Conservation (phyloP, 768 basidiomycete genomes). For the Suillus tomentosus region DNA sequence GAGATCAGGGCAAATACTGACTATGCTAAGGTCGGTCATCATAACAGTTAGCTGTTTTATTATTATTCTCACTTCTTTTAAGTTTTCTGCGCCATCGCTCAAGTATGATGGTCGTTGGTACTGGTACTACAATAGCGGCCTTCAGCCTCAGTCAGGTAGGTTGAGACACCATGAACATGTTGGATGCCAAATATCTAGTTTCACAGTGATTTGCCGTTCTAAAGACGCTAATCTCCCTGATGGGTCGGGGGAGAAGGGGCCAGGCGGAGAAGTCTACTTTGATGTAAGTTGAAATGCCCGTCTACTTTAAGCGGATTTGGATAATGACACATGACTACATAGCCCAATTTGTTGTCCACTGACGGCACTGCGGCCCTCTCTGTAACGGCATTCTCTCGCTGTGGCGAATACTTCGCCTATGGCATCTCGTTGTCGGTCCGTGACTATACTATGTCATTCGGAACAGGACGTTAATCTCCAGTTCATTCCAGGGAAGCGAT, state of each 20-base stretch:
- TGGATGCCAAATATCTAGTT: background rate
- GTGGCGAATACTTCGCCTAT: constrained; percentile 75
- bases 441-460: constrained; percentile 14
- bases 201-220: constrained; percentile 62
- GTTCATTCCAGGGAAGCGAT: constrained; percentile 62
- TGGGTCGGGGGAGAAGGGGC: constrained; percentile 44
- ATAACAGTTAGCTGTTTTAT: background rate
- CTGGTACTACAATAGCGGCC: constrained; percentile 78
- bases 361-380: constrained; percentile 74
- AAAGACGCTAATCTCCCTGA: constrained; percentile 55
- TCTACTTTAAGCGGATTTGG: background rate
- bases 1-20: constrained; percentile 57
- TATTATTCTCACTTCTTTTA: constrained; percentile 14
- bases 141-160: constrained; percentile 62
- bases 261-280: constrained; percentile 73
- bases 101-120: constrained; percentile 76
- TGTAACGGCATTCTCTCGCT: constrained; percentile 59
- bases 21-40: constrained; percentile 45
- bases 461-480: constrained; percentile 3
- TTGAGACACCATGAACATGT: background rate
- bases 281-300: constrained; percentile 47
- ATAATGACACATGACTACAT: background rate
- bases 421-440: constrained; percentile 72
- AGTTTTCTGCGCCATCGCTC: constrained; percentile 67
- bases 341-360: constrained; percentile 70